A percentile compares a stretch with the other conserved stretches of the same genome.
phyloP scores from a whole-genome alignment of 2,329 filamentous ascomycete genomes.

The Penicillium sclerotiorum region DNA sequence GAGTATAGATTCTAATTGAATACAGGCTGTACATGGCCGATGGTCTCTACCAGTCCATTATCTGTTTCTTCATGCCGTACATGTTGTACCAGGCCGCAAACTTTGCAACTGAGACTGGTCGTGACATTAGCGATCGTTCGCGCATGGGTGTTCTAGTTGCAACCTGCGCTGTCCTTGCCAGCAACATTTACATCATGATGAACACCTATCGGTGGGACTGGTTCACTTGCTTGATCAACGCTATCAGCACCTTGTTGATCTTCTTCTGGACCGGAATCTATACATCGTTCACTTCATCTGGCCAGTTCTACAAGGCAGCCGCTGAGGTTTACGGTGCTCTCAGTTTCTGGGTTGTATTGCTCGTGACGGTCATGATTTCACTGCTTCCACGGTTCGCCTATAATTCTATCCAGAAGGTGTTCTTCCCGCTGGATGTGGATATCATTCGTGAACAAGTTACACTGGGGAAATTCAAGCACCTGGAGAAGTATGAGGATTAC shows the following conservation, averaged over 20 bases:
- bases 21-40: constrained; percentile 88
- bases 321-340: constrained; percentile 77
- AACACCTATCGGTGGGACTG: constrained; percentile 99
- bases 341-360: constrained; percentile 82
- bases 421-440: constrained; percentile 88
- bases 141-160: constrained; percentile 87
- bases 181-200: constrained; percentile 92
- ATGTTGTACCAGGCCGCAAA: constrained; percentile 71
- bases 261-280: constrained; percentile 97
- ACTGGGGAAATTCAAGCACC: constrained; percentile 77
- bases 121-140: constrained; percentile 75
- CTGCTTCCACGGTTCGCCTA: constrained; percentile 83
- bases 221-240: constrained; percentile 82
- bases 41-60: constrained; percentile 89
- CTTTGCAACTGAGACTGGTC: constrained; percentile 71
- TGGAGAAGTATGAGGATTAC: constrained; percentile 60
- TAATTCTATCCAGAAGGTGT: constrained; percentile 91
- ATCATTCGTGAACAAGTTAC: constrained; percentile 92
- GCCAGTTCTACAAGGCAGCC: constrained; percentile 74
- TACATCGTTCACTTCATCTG: constrained; percentile 61
- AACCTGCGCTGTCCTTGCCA: constrained; percentile 79
- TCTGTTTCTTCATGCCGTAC: constrained; percentile 92
- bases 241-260: constrained; percentile 80
- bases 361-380: constrained; percentile 78
- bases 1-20: constrained; percentile 12